Evolutionary conservation across 257 asterid genomes (phyloP).

Genomic region (Asclepias syriaca): DNA sequence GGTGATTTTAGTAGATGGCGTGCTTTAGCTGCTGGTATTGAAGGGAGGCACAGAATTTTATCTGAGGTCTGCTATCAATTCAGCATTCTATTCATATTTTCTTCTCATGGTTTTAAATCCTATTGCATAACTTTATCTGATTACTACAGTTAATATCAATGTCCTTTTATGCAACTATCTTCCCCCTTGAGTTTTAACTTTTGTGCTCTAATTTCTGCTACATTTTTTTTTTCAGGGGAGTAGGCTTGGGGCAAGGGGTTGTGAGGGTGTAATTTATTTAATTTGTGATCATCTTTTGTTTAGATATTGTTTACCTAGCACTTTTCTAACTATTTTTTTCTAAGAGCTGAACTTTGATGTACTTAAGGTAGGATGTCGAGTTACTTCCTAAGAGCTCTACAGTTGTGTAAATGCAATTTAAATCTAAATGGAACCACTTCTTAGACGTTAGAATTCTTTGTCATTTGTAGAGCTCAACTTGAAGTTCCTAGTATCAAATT

Average conservation of each 20-base stretch:
- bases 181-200: background rate
- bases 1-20: conserved; percentile 52
- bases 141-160: background rate
- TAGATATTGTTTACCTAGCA: background rate
- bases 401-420: no score
- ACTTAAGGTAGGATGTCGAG: no score
- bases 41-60: conserved; percentile 74
- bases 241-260: background rate
- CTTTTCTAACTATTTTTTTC: background rate
- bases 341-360: no score
- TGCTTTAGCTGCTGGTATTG: conserved; percentile 52
- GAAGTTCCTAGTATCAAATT: no score
- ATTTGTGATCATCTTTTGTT: background rate
- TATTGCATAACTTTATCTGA: background rate
- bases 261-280: background rate
- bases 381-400: no score
- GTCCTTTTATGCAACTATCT: background rate
- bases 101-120: background rate
- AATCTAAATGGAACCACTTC: no score
- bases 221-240: background rate
- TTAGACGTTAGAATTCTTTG: no score
- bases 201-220: background rate
- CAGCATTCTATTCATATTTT: background rate
- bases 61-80: conserved; percentile 20
- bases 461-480: no score